A percentile compares a stretch with the other conserved stretches of the same genome.
Evolutionary conservation across 2,329 filamentous ascomycete species (phyloP).

Genomic region (Arthrinium phaeospermum): DNA sequence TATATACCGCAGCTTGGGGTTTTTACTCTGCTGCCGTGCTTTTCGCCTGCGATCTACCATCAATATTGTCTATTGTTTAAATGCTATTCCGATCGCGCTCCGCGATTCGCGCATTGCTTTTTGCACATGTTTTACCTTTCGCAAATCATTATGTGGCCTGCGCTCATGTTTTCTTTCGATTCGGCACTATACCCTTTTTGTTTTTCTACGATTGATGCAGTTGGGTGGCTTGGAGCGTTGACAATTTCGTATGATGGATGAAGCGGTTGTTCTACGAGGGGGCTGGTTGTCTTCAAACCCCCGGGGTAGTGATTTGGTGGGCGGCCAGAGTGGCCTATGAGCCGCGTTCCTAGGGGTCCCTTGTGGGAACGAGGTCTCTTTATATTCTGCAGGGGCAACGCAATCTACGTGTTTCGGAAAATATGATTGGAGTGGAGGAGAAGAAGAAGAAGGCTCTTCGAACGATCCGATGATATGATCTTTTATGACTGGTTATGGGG

Average conservation of each 20-base stretch:
- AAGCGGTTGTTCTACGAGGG: not conserved
- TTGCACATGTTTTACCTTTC: not conserved
- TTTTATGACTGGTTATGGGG: conserved; percentile 10
- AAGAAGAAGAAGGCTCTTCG: not conserved
- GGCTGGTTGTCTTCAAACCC: not conserved
- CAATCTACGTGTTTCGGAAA: not conserved
- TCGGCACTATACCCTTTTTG: conserved; percentile 22
- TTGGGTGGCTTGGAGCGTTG: conserved; percentile 20
- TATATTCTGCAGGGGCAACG: conserved; percentile 1
- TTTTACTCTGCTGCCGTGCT: not conserved
- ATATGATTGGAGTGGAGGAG: not conserved
- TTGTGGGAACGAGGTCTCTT: conserved; percentile 1
- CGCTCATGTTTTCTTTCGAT: conserved; percentile 14
- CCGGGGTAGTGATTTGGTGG: not conserved
- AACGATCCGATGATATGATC: conserved; percentile 14
- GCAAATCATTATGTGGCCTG: conserved; percentile 2
- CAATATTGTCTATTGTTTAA: conserved; percentile 20
- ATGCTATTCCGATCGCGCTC: not conserved
- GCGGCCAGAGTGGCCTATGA: not conserved
- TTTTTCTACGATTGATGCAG: conserved; percentile 13
- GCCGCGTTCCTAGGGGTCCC: not conserved
- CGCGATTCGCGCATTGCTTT: conserved; percentile 7
- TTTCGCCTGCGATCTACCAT: not conserved
- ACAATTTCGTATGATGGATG: not conserved
- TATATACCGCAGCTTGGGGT: not conserved